Base-by-base conservation (phyloP, 164 flowering plant genomes). In the Umbilicus rupestris region DNA sequence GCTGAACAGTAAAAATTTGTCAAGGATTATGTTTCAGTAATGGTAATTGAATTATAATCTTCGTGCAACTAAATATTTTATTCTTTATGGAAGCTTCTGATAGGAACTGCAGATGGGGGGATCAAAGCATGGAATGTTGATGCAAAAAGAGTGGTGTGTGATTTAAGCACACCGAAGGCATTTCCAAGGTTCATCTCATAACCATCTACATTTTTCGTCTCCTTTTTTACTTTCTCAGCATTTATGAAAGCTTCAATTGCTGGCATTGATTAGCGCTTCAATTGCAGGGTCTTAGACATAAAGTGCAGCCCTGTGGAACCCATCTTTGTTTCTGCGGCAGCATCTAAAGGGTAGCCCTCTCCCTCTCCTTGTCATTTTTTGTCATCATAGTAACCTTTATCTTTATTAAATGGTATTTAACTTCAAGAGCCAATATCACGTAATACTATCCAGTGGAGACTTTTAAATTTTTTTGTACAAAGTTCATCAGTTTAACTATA, bases 111-210 rank as follows among this genome's bases (percentile, higher is more conserved):
- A 74, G 84, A 85, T 84, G 90, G 92, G 39, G 91, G 97, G 70
- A 85, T 93, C 68, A 93, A 93, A 80, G 97, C 98, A 70, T 93
- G 98, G 98, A 93, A 93, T 80, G 98, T 84, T 71, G 98, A 93
- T 83, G 96, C 98, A 69, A 93, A 93, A 79, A 83, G 97, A 79
- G 98, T 93, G 72, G 97, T 90, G 20, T 93, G 98, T 76, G 97
- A 93, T 81, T 87, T 93, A 64, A 81, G 69, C 73, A 86, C 97
- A 47, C 78, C 81, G 66, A 80, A 83, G 73, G 82, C 80, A 74
- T 90, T 78, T 79, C 97, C 92, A 29, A 90, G 90, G 98, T 88
- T 68, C 9, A 30, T 59, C 57, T 5, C 19, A 15, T 42, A 67
- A 60, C 1, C 30, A 63, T 28, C 45, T 7, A 8, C 50, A 63